Evolutionary conservation across 345 rosid species (phyloP).

Genomic region (Eucalyptus tenuipes): DNA sequence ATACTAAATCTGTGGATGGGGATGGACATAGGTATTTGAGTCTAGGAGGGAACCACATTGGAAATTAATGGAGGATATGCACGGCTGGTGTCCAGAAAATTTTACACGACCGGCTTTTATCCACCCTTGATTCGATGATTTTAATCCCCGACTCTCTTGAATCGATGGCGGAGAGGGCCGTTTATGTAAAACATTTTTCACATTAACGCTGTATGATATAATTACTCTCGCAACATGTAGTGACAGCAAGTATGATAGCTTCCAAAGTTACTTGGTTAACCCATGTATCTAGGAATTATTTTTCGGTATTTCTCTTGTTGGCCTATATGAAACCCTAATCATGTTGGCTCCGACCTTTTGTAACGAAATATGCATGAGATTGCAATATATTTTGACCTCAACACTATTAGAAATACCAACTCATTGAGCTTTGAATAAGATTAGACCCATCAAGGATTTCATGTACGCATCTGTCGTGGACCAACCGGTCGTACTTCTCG

Average conservation of each 20-base stretch:
- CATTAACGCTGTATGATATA: background rate
- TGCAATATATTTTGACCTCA: background rate
- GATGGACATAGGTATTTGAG: background rate
- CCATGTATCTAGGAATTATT: background rate
- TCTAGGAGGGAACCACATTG: background rate
- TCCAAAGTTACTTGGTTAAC: background rate
- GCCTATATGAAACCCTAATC: background rate
- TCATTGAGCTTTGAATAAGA: background rate
- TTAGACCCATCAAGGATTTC: background rate
- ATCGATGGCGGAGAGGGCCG: background rate
- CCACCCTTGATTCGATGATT: background rate
- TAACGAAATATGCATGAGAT: background rate
- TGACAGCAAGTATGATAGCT: background rate
- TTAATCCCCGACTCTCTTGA: background rate
- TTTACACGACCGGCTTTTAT: background rate
- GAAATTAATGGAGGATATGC: background rate
- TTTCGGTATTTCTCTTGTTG: background rate
- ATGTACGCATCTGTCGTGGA: background rate
- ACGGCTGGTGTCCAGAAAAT: background rate
- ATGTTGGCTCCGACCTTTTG: background rate
- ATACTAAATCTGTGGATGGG: background rate
- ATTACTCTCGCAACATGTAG: background rate
- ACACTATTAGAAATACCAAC: background rate
- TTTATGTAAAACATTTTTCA: background rate
- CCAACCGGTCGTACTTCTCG: background rate